phyloP scores from a whole-genome alignment of 208 protist species.

The Wallacemonas rigidus region DNA sequence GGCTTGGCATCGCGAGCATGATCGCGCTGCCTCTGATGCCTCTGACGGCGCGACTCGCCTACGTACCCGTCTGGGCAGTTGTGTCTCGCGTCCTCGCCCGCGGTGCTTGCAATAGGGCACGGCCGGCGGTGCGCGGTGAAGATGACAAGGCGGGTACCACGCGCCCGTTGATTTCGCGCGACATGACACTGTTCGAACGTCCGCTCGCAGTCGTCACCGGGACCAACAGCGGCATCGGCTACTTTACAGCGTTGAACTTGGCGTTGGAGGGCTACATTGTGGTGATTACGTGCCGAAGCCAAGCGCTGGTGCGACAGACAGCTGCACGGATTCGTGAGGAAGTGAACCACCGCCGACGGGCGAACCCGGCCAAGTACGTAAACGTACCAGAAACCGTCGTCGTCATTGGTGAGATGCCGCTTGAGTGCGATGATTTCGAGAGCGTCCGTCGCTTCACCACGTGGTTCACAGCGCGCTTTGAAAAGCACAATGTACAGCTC shows the following conservation, averaged over 20 bases:
- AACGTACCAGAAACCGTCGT: constrained; percentile 45
- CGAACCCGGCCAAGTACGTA: constrained; percentile 33
- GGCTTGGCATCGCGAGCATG: constrained; percentile 29
- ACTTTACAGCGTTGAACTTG: constrained; percentile 75
- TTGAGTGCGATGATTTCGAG: constrained; percentile 85
- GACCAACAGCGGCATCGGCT: constrained; percentile 91
- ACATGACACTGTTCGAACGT: constrained; percentile 54
- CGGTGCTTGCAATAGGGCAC: constrained; percentile 46
- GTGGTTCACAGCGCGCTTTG: constrained; percentile 51
- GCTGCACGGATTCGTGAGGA: constrained; percentile 44
- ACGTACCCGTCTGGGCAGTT: constrained; percentile 44
- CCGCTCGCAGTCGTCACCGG: constrained; percentile 89
- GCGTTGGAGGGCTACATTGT: constrained; percentile 79
- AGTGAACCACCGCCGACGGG: constrained; percentile 34
- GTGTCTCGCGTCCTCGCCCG: constrained; percentile 51
- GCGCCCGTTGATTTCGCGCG: constrained; percentile 44
- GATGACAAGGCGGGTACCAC: constrained; percentile 20
- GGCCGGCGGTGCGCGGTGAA: constrained; percentile 31
- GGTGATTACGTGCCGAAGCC: constrained; percentile 77
- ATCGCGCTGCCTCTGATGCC: constrained; percentile 32
- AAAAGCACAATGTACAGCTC: constrained; percentile 65
- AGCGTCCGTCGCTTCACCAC: constrained; percentile 62
- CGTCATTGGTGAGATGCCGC: constrained; percentile 50
- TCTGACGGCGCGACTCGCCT: constrained; percentile 16
- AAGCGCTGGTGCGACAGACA: constrained; percentile 51